Evolutionary conservation across 1,284 basidiomycete genomes (phyloP), one percentile per base, ranked within the genome.

Genomic region (Ustilago lituana): DNA sequence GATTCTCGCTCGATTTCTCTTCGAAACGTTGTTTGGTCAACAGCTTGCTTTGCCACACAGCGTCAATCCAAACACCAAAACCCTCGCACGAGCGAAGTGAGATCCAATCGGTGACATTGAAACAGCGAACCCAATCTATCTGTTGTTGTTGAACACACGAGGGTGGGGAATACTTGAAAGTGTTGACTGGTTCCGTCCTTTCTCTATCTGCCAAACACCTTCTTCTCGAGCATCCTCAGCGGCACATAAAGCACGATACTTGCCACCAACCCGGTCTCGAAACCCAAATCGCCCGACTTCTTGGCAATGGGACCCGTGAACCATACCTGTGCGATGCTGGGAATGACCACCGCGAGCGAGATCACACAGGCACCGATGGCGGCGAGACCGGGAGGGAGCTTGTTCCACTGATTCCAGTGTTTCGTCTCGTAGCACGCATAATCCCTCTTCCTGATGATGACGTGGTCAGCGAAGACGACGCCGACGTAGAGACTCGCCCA

Each of bases 401-500:
- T 84, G 8, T 23, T 39, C 70, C 77, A 83, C 12, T 86, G 84
- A 17, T 89, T 86, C 83, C 86, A 90, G 55, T 85, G 86, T n/a
- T 84, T 83, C 43, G 87, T 71, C 68, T 89, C 85, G 72, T 89
- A 89, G 11, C 85, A 86, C 0, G 59, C 62, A 14, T 74, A 82
- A 6, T 86, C 84, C 2, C 82, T 72, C 33, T 81, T 80, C 7
- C 87, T 82, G 78, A 90, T 87, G 40, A 90, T 79, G 68, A 86
- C 85, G 70, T 87, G 87, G 65, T 89, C 88, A 58, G 87, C 86
- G 0, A 84, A 80, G 20, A 88, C 84, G 43, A 89, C 86, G 43
- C 87, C 85, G 57, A 88, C 82, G 78, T 88, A 88, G 76, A 88
- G 86, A 1, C 87, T 86, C 0, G 85, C 85, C 88, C 88, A 89